Conservation (phyloP, 768 basidiomycete genomes). For the Pisolithus albus region DNA sequence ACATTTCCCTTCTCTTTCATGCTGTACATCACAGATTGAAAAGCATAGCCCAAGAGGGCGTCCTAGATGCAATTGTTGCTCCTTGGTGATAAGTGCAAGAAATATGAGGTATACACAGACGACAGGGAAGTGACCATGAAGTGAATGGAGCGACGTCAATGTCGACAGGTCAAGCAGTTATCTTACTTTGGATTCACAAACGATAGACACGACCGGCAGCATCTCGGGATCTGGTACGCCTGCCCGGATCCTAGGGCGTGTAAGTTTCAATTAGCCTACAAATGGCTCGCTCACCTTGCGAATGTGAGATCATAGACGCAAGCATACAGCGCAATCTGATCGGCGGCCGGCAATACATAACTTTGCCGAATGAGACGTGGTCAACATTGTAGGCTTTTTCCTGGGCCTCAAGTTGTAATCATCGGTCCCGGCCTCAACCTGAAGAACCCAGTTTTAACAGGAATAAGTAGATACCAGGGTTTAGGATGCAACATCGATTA, state of each 20-base stretch:
- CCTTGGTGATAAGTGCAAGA: conserved; percentile 32
- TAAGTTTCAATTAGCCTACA: too few relatives aligned
- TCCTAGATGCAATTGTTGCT: conserved; percentile 13
- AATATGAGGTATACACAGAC: conserved; percentile 41
- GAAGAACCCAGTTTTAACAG: too few relatives aligned
- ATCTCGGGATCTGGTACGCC: conserved; percentile 42
- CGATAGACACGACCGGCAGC: conserved; percentile 29
- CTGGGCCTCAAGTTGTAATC: not conserved
- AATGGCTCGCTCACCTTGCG: not conserved
- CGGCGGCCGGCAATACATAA: not conserved
- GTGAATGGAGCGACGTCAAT: conserved; percentile 36
- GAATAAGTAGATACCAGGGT: not conserved
- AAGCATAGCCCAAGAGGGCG: conserved; percentile 15
- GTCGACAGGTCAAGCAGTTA: conserved; percentile 21
- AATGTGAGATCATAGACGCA: not conserved
- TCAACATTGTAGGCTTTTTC: conserved; percentile 15
- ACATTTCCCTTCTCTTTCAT: conserved; percentile 4
- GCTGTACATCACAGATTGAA: conserved; percentile 15
- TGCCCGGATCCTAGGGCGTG: conserved; percentile 25
- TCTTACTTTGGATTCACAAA: conserved; percentile 14
- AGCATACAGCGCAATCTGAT: not conserved
- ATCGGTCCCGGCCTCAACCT: not conserved
- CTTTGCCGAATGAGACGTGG: not conserved
- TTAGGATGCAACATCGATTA: not conserved
- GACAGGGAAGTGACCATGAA: conserved; percentile 39